Evolutionary conservation across 2,329 filamentous ascomycete genomes (phyloP), one percentile per base, ranked within the genome.

Genomic region (Fusarium mangiferae): DNA sequence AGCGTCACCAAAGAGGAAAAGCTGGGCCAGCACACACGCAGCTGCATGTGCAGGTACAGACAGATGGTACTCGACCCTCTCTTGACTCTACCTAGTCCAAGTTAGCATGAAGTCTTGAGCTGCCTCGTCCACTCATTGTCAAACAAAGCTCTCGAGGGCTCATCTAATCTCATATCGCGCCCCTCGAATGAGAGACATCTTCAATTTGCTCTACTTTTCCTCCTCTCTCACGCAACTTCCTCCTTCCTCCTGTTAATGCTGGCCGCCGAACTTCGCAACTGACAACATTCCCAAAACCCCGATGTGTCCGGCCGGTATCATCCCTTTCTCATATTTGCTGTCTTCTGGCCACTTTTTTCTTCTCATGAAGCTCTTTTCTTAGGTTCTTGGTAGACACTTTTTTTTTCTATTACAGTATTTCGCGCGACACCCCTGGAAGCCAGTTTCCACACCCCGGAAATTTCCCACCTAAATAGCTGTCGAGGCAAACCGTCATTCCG

Each of bases 281-380:
- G 66, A 72, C 64, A 63, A 74, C 41, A 36, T 55, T 59, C 45
- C 46, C 20, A 51, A 62, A 70, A 45, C 58, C 56, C 58, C 80
- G 75, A 83, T 83, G 81, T 78, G 76, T 80, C 74, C 74, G 76
- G 77, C 77, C 77, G 76, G 75, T 74, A 78, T 77, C 77, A 66
- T 75, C 70, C 48, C 72, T 73, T 62, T 58, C 46, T 74, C 51
- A 18, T 68, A 57, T 72, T 72, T 65, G 52, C 72, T 65, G 58
- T 74, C 66, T 66, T 60, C 59, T 71, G 68, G 74, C 70, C 76
- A 66, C 72, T 79, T 70, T 65, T 76, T 78, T 76, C 71, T 70
- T 75, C 66, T 73, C 68, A 78, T 81, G 78, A 78, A 73, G 75
- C 72, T 70, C 69, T 77, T 75, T 58, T 62, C 66, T 75, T 77